phyloP scores from a whole-genome alignment of 768 basidiomycete genomes.

The Phylloporus sp. region DNA sequence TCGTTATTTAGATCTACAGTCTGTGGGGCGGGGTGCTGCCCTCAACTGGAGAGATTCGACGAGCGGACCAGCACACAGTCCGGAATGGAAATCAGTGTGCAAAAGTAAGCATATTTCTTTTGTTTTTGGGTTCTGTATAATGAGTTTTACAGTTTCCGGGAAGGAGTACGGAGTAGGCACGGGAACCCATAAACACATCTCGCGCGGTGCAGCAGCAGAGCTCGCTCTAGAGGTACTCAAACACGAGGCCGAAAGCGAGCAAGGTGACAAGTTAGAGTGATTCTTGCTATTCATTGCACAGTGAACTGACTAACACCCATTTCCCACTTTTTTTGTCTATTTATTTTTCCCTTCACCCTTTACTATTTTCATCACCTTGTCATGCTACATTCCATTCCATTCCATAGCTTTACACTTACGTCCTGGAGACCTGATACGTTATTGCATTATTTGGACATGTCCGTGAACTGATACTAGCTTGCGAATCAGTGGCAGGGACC shows the following conservation, averaged over 20 bases:
- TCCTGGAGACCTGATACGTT: slow-evolving; percentile 8
- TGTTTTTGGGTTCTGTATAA: slow-evolving; percentile 13
- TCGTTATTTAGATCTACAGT: slow-evolving; percentile 48
- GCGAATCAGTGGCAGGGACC: background rate
- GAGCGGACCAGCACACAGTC: slow-evolving; percentile 42
- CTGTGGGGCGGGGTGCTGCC: slow-evolving; percentile 35
- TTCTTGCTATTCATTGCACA: background rate
- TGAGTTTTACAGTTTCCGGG: slow-evolving; percentile 44
- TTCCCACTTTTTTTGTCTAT: background rate
- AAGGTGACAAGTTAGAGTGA: slow-evolving; percentile 9
- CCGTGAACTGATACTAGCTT: slow-evolving; percentile 1
- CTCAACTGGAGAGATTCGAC: slow-evolving; percentile 54
- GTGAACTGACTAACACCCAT: background rate
- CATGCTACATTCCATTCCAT: background rate
- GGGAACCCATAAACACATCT: slow-evolving; percentile 49
- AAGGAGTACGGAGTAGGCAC: slow-evolving; percentile 44
- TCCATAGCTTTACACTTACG: slow-evolving; percentile 8
- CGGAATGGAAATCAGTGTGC: slow-evolving; percentile 55
- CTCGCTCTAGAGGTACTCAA: slow-evolving; percentile 37
- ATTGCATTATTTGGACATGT: slow-evolving; percentile 3
- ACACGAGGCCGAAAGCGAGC: slow-evolving; percentile 16
- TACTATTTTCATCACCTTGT: background rate
- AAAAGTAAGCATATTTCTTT: slow-evolving; percentile 42
- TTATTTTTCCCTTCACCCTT: slow-evolving; percentile 4
- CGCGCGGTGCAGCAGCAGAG: slow-evolving; percentile 41